These are phyloP conservation scores for Arachis stenosperma DNA, from an alignment of 306 rosid genomes.

Conservation along the genomic window DNA sequence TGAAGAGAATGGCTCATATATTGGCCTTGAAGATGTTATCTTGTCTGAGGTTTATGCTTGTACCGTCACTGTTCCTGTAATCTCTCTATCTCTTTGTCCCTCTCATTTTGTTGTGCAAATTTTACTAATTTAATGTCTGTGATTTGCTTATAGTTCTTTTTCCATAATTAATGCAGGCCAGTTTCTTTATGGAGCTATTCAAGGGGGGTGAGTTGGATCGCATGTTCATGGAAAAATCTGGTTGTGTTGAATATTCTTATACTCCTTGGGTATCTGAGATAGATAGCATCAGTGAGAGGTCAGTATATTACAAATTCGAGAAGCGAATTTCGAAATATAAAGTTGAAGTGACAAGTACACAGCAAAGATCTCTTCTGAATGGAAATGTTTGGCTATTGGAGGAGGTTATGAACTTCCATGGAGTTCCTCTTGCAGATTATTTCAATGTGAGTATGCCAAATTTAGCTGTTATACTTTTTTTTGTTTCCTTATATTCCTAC, in stretches of 20 bases:
- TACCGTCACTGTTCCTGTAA: conserved; percentile 68
- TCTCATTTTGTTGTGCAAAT: neutral
- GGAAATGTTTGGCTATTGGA: conserved; percentile 79
- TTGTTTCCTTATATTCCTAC: conserved; percentile 25
- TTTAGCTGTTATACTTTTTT: conserved; percentile 13
- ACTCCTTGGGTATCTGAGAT: conserved; percentile 95
- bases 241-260: conserved; percentile 69
- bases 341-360: conserved; percentile 89
- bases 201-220: conserved; percentile 81
- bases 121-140: neutral
- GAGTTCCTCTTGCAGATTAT: conserved; percentile 82
- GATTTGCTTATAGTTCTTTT: conserved; percentile 35
- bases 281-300: conserved; percentile 65
- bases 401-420: conserved; percentile 90
- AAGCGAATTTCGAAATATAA: conserved; percentile 67
- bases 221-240: conserved; percentile 80
- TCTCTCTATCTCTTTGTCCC: conserved; percentile 32
- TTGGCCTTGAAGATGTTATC: conserved; percentile 74
- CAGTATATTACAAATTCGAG: conserved; percentile 71
- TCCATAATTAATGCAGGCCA: conserved; percentile 55
- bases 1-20: conserved; percentile 78
- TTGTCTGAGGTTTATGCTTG: conserved; percentile 78
- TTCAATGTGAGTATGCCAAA: conserved; percentile 66
- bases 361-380: conserved; percentile 60
- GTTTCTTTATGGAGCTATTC: conserved; percentile 75